These are phyloP conservation scores for Arthrobotrys megalospora DNA, from an alignment of 2,329 filamentous ascomycete species.

Conservation along the genomic window DNA sequence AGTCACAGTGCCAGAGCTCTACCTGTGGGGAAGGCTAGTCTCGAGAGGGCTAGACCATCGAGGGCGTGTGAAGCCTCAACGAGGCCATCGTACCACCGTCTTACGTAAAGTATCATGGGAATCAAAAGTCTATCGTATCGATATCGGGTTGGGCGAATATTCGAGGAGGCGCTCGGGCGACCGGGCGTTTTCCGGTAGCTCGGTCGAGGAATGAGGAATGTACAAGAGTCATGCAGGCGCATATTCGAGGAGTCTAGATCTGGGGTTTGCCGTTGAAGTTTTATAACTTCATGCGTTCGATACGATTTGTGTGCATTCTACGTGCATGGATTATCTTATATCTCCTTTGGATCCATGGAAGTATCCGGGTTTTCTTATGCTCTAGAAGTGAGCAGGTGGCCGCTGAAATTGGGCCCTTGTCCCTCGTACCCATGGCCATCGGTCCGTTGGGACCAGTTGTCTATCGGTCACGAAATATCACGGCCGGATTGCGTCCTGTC, in stretches of 20 bases:
- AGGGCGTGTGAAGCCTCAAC: slow-evolving; percentile 28
- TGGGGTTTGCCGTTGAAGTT: slow-evolving; percentile 13
- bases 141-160: slow-evolving; percentile 25
- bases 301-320: slow-evolving; percentile 10
- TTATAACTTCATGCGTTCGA: slow-evolving; percentile 17
- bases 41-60: slow-evolving; percentile 40
- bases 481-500: slow-evolving; percentile 6
- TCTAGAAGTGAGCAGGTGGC: not conserved
- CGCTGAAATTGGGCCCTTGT: slow-evolving; percentile 4
- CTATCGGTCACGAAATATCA: slow-evolving; percentile 25
- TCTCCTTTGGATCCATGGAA: not conserved
- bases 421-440: not conserved
- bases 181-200: slow-evolving; percentile 22
- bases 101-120: slow-evolving; percentile 57
- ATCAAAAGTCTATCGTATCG: slow-evolving; percentile 25
- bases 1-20: slow-evolving; percentile 55
- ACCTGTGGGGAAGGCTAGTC: slow-evolving; percentile 58
- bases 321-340: slow-evolving; percentile 13
- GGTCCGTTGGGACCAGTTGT: not conserved
- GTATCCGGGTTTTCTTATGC: slow-evolving; percentile 12
- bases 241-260: slow-evolving; percentile 23
- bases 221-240: slow-evolving; percentile 18
- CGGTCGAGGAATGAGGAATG: slow-evolving; percentile 12
- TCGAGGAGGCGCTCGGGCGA: slow-evolving; percentile 34
- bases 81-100: slow-evolving; percentile 41